phyloP scores from a whole-genome alignment of 192 early-diverging fungal genomes.

The Coemansia sp. region DNA sequence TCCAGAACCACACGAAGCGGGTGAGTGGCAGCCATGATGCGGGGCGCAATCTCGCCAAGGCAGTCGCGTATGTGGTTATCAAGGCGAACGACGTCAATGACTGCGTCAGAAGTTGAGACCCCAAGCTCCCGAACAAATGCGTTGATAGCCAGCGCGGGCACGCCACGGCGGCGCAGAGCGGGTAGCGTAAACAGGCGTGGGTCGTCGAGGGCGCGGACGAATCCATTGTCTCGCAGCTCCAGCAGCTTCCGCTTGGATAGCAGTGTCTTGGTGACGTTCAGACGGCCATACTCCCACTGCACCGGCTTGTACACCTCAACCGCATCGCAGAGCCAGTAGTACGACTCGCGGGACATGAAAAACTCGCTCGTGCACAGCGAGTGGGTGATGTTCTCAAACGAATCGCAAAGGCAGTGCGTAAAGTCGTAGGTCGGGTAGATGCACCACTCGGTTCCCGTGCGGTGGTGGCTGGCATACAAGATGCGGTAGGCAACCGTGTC shows the following conservation, averaged over 20 bases:
- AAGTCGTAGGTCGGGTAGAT: conserved; percentile 99
- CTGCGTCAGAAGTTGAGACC: conserved; percentile 72
- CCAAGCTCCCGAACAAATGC: conserved; percentile 95
- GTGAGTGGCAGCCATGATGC: conserved; percentile 86
- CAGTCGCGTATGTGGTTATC: conserved; percentile 95
- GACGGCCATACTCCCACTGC: conserved; percentile 98
- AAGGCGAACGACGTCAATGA: conserved; percentile 82
- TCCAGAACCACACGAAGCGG: conserved; percentile 87
- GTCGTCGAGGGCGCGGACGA: conserved; percentile 92
- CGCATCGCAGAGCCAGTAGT: conserved; percentile 99
- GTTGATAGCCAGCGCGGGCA: conserved; percentile 97
- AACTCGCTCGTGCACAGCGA: conserved; percentile 99
- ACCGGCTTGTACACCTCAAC: conserved; percentile 99
- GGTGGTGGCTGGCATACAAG: conserved; percentile 84
- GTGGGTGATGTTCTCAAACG: conserved; percentile 99
- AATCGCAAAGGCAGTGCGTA: conserved; percentile 98
- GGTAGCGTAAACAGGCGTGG: conserved; percentile 95
- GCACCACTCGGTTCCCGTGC: conserved; percentile 93
- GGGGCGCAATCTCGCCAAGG: conserved; percentile 87
- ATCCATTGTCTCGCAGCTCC: conserved; percentile 76
- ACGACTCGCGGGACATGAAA: conserved; percentile 85
- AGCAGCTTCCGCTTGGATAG: conserved; percentile 98
- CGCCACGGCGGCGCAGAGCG: conserved; percentile 92
- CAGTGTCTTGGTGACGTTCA: conserved; percentile 91
- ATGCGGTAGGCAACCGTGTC: conserved; percentile 98